Evolutionary conservation across 331 rosid species (phyloP), one percentile per base, ranked within the genome.

Genomic region (Arachis monticola): DNA sequence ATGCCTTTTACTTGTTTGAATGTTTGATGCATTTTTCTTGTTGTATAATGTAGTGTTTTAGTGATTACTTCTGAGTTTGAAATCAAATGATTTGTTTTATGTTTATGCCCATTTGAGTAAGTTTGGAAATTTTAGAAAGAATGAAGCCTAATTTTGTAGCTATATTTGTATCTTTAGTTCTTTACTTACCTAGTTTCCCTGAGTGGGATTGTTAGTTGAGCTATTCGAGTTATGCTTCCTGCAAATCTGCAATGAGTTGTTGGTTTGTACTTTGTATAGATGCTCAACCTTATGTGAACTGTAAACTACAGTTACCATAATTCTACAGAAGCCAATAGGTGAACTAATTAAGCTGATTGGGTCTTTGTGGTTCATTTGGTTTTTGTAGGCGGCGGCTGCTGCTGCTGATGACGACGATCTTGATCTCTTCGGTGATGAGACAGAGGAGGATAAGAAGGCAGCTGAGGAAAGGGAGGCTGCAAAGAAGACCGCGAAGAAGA

Each of bases 401-500:
- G 91, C 1, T 0, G 95, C 76, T 12, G 96, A 88, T 55, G 97
- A 85, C 0, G 93, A 92, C 31, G 98, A 92, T 80, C 81, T 92
- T 14, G 96, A 90, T 73, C 98, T 92, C 82, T 92, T 92, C 17
- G 98, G 96, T 32, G 96, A 92, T 55, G 98, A 90, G 83, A 90
- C 98, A 1, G 96, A 92, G 81, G 96, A 92, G 46, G 98, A 92
- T 30, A 90, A 90, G 93, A 87, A 87, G 78, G 96, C 93, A 53
- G 93, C 94, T 6, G 98, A 85, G 78, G 93, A 85, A 76, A 87
- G 93, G 82, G 95, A 87, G 82, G 89, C 98, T 48, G 79, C 93
- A 46, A 92, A 90, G 35, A 92, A 90, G 83, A 27, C 94, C 0
- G 6, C 94, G 56, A 92, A 90, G 91, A 92, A 92, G 88, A 92